Base-by-base conservation (phyloP, 345 rosid species). In the Syzygium aqueum region DNA sequence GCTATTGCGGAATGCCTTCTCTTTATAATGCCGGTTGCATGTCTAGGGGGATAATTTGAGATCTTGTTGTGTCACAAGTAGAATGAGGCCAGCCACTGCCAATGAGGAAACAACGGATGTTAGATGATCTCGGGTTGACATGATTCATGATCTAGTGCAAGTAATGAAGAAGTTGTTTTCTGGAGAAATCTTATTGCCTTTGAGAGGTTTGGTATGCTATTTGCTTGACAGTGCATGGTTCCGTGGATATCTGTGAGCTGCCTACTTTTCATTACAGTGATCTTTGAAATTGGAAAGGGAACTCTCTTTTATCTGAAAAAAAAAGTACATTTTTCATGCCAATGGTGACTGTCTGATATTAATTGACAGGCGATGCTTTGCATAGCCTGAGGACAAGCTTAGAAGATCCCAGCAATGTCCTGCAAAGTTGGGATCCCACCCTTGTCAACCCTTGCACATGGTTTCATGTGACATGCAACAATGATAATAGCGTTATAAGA, bases 351-450 rank as follows among this genome's bases (percentile, higher is more conserved):
- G 65, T 88, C 82, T 88, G 90, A 89, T 85, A 87, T 84, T 84
- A n/a, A 37, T 87, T 84, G 84, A 89, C 96, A 97, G 99, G 99
- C 87, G 99, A 97, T 94, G 99, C 99, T 8, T 92, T 97, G 93
- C 99, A 96, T 90, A 95, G 92, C 90, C 91, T 96, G 82, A 92
- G 98, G 88, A 90, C 93, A 87, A 95, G 91, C 90, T 88, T 97
- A 87, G 87, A 85, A 88, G 99, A 97, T 94, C 99, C 99, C 23
- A 94, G 93, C 92, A 96, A 94, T 92, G 97, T 97, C 85, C 93
- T 97, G 87, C 98, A 96, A 90, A 97, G 99, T 90, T 97, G 99
- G 99, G 99, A 97, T 91, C 97, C 98, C 83, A 96, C 98, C 40
- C 99, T 97, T 87, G 99, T 96, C 88, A 95, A 96, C 87, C 99